Base-by-base conservation (phyloP, 306 rosid species). In the Rosa persica region DNA sequence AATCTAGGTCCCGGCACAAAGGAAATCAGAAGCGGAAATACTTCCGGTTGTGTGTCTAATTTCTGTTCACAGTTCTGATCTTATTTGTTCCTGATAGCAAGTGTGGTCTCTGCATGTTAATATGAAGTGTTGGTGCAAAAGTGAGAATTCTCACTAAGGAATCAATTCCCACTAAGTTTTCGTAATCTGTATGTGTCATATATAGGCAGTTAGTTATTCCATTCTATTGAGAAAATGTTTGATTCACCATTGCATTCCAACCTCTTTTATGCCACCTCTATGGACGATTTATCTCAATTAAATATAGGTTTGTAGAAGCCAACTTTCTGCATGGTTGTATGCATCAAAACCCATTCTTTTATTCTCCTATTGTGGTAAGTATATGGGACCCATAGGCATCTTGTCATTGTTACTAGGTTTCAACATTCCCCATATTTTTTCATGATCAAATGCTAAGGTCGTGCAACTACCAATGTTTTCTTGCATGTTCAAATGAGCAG, bases 71-170 rank as follows among this genome's bases (percentile, higher is more conserved):
- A 19, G 72, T n/a, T 68, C 51, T 42, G 52, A 9, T 68, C 17
- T 20, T 68, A 68, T 39, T 20, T 13, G 8, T 39, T 10, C 13
- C 27, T 39, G 16, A 67, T 67, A 40, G 6, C 8, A 12, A 38
- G 15, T 67, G 47, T 16, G 30, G 49, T 67, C 71, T 67, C 3
- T 38, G 43, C 27, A 20, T 19, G 27, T 39, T 67, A 23, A 11
- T 68, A 40, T 67, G 48, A 67, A 39, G 51, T 67, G 12, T 42
- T 67, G n/a, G 72, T 49, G 52, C 51, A 68, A 40, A 68, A n/a
- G 17, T 68, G 72, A 25, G 51, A 30, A 30, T 12, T n/a, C 52
- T 68, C 17, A 39, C 48, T 8, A 20, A 67, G 42, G 25, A 38
- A 17, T 38, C 13, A 25, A 22, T 58, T 8, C 25, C 23, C 16